Conservation (phyloP, 139 green algal genomes). For the Haematococcus lacustris region DNA sequence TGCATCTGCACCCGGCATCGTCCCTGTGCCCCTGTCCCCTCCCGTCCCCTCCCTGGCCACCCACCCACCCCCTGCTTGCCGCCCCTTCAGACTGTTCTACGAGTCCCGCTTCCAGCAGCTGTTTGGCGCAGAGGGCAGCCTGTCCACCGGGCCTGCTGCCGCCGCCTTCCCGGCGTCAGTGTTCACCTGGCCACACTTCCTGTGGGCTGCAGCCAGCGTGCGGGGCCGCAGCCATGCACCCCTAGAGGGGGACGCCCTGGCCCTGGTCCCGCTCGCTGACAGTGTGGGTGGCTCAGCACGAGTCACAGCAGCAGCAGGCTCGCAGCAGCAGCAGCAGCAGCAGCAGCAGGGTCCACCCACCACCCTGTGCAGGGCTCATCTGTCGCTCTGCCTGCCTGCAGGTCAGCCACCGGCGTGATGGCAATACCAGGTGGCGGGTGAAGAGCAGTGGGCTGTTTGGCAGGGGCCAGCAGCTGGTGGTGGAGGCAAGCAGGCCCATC, state of each 20-base stretch:
- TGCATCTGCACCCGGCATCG: no score
- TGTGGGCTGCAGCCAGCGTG: slow-evolving; percentile 75
- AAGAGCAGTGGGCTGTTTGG: slow-evolving; percentile 50
- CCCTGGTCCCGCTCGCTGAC: slow-evolving; percentile 76
- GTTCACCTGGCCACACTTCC: slow-evolving; percentile 59
- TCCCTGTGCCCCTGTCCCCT: no score
- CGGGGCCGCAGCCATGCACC: slow-evolving; percentile 58
- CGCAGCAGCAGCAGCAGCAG: no score
- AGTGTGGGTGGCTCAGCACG: slow-evolving; percentile 44
- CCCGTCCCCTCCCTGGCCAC: no score
- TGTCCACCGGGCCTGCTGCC: slow-evolving; percentile 31
- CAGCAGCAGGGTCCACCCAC: no score
- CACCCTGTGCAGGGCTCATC: no score
- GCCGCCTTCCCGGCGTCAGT: slow-evolving; percentile 36
- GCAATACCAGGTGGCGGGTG: slow-evolving; percentile 36
- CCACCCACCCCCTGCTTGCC: background rate
- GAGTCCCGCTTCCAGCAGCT: slow-evolving; percentile 45
- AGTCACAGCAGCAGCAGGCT: no score
- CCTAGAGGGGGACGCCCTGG: slow-evolving; percentile 52
- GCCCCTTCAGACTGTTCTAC: slow-evolving; percentile 56
- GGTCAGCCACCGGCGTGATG: slow-evolving; percentile 41
- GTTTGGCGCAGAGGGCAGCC: no score
- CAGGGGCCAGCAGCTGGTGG: slow-evolving; percentile 23
- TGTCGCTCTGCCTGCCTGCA: no score
- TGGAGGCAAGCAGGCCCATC: slow-evolving; percentile 40